phyloP scores from a whole-genome alignment of 2,329 filamentous ascomycete species.

The Delphinella strobiligena region DNA sequence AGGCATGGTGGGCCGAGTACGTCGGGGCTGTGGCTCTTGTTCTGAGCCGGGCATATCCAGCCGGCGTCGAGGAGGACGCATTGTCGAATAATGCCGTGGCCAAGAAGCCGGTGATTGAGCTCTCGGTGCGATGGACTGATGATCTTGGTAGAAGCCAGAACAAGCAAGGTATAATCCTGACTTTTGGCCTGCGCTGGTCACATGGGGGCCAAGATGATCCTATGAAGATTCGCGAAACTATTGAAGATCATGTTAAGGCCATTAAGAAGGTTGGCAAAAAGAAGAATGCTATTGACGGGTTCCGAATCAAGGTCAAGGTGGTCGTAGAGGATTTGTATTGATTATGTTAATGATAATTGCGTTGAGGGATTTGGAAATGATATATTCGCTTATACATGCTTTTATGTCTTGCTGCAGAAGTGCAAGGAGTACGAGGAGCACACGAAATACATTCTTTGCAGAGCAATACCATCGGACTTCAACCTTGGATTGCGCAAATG shows the following conservation, averaged over 20 bases:
- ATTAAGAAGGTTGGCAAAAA: slow-evolving; percentile 43
- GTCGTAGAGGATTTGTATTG: slow-evolving; percentile 5
- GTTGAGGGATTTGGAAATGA: too few relatives aligned
- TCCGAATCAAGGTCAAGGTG: slow-evolving; percentile 20
- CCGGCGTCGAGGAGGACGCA: slow-evolving; percentile 25
- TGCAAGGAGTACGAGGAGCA: too few relatives aligned
- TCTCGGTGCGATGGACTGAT: slow-evolving; percentile 7
- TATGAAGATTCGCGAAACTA: slow-evolving; percentile 16
- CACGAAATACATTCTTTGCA: too few relatives aligned
- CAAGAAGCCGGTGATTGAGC: slow-evolving; percentile 6
- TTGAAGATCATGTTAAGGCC: slow-evolving; percentile 25
- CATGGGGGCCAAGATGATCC: slow-evolving; percentile 4
- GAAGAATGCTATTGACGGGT: slow-evolving; percentile 35
- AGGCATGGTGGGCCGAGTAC: slow-evolving; percentile 48
- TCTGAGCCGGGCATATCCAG: slow-evolving; percentile 45
- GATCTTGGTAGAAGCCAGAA: slow-evolving; percentile 4
- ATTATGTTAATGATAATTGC: neutral
- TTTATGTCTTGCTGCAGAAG: too few relatives aligned
- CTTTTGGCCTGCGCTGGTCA: slow-evolving; percentile 1
- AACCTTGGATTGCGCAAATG: too few relatives aligned
- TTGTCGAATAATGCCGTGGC: neutral
- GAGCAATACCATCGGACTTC: too few relatives aligned
- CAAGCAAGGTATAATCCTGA: slow-evolving; percentile 4
- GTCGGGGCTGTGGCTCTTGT: slow-evolving; percentile 45
- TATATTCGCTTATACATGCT: too few relatives aligned